Conservation (phyloP, 257 asterid species). For the Avicennia marina region DNA sequence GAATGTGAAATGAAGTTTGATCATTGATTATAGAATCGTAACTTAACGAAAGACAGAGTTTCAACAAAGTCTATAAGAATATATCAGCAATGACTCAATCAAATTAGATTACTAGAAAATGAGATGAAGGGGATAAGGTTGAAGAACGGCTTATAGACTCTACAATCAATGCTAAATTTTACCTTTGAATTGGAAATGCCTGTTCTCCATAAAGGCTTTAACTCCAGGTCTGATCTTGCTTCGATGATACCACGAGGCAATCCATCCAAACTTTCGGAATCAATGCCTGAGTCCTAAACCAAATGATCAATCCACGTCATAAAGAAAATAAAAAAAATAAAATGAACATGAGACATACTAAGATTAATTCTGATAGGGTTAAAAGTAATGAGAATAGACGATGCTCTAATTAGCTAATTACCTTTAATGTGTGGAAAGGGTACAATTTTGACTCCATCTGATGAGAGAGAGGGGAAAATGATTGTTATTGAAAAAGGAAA, state of each 20-base stretch:
- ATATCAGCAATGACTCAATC: no score
- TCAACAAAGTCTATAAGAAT: no score
- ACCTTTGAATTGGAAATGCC: conserved; percentile 66
- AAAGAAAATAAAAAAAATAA: no score
- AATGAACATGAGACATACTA: no score
- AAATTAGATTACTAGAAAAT: background rate
- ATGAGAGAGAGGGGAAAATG: conserved; percentile 5
- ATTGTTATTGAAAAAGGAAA: no score
- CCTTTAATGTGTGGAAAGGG: conserved; percentile 54
- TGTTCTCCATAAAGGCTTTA: conserved; percentile 83
- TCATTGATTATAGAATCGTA: conserved; percentile 3
- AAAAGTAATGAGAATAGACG: background rate
- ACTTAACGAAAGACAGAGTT: no score
- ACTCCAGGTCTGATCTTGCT: conserved; percentile 77
- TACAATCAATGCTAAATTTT: background rate
- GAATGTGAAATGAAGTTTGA: background rate
- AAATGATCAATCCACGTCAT: conserved; percentile 32
- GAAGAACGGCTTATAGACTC: conserved; percentile 3
- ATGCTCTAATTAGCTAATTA: conserved; percentile 29
- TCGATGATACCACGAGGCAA: conserved; percentile 84
- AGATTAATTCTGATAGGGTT: background rate
- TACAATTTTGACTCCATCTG: conserved; percentile 58
- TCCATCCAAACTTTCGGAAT: conserved; percentile 34
- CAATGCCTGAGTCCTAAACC: conserved; percentile 40
- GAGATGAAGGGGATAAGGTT: background rate